Base-by-base conservation (phyloP, 2,329 filamentous ascomycete genomes). In the Dactylellina drechsleri region DNA sequence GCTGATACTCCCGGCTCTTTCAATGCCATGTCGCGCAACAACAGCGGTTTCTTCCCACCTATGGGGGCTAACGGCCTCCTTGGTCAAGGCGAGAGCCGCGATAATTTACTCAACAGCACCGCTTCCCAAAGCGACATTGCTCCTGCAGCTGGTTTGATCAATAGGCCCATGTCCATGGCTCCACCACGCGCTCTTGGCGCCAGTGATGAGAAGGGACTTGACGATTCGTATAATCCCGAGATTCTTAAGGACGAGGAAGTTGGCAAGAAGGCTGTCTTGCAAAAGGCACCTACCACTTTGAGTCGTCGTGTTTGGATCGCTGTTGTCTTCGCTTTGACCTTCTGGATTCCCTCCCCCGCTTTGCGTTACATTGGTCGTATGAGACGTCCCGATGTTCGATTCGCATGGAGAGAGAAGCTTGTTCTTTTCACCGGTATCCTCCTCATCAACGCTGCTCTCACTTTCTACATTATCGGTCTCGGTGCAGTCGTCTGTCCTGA, bases 391-490 rank as follows among this genome's bases (percentile, higher is more conserved):
- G 95, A 99, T 83, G 92, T 99, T 7, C 91, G 95, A 26, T 91
- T 97, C 88, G 95, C 95, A 0, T 99, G 95, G 95, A 88, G 95
- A 82, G 95, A 99, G 80, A 99, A 99, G 83, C 60, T 99, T 10
- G 90, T 95, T 0, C 84, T 99, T 10, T 89, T 93, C 54, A 84
- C 91, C 71, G 79, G 97, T 61, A 98, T 99, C 78, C 81, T 91
- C 31, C 79, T 99, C 12, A 83, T 96, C 78, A 99, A 99, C 82
- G 92, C 81, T 45, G 80, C 87, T 28, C 87, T 99, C 76, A 85
- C 97, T 70, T 99, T 99, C 83, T 97, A 92, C 87, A 97, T 99
- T 79, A 87, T 97, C 77, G 88, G 84, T 45, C 95, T 99, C 79
- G 93, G 94, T 40, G 88, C 87, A 66, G 82, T 99, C 0, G 85